phyloP scores from a whole-genome alignment of 225 moss, liverwort and hornwort genomes.

The Sphagnum tenellum region DNA sequence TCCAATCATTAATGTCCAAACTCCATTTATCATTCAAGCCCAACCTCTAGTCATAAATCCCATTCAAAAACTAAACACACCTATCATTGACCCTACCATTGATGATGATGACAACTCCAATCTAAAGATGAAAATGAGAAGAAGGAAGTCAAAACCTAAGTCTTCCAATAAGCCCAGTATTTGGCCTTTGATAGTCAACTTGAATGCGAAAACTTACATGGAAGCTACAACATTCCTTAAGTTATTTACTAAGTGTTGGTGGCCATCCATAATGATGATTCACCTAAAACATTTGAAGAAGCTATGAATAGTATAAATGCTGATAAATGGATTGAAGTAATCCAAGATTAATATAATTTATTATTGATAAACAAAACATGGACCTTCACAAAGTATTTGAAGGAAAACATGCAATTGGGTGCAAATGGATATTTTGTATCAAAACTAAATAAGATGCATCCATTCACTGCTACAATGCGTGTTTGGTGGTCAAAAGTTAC shows the following conservation, averaged over 20 bases:
- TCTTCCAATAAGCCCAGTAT: too few species aligned
- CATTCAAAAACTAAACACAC: too few species aligned
- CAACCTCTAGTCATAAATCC: too few species aligned
- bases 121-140: too few species aligned
- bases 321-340: conserved; percentile 2
- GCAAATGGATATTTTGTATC: conserved; percentile 1
- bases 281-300: conserved; percentile 1
- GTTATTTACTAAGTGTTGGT: background rate
- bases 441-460: background rate
- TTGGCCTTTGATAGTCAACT: too few species aligned
- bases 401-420: conserved; percentile 1
- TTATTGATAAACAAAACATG: conserved; percentile 1
- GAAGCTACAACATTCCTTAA: conserved; percentile 1
- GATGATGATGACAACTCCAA: too few species aligned
- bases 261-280: background rate
- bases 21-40: too few species aligned
- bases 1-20: too few species aligned
- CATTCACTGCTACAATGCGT: background rate
- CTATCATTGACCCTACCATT: too few species aligned
- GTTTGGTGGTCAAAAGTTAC: conserved; percentile 1
- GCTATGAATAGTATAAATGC: conserved; percentile 1
- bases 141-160: too few species aligned
- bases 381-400: background rate
- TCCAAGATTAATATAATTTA: background rate
- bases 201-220: background rate